Base-by-base conservation (phyloP, 192 early-diverging fungal species). In the Podila horticola region DNA sequence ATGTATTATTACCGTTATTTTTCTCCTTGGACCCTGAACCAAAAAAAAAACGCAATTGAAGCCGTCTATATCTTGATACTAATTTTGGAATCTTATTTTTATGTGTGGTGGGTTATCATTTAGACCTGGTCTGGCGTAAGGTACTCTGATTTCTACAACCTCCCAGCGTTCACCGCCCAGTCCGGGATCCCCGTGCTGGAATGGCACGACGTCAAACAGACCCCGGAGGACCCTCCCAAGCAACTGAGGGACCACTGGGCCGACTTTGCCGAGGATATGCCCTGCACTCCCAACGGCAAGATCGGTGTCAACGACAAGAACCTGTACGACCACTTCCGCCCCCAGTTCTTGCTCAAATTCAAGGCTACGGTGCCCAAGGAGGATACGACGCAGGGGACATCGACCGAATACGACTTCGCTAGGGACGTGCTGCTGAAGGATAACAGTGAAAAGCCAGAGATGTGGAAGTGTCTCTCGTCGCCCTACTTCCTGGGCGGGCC, bases 171-270 rank as follows among this genome's bases (percentile, higher is more conserved):
- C 20, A 69, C 77, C 0, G 62, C 61, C 7, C 12, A 51, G 19
- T 69, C 71, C 15, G 71, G 71, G 9, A 72, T 81, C 51, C 71
- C 70, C 0, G 52, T 81, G 48, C 55, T 73, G 19, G 77, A 81
- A 26, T 81, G 77, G 77, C 71, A 81, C 57, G 77, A 81, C 58
- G 58, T 81, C 67, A 81, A 81, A 17, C 77, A 81, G 31, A 81
- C 77, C 11, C 77, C 77, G 2, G 62, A 64, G 5, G 30, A 63
- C 3, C 77, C 77, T 7, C 57, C 70, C 17, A 36, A 2, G 0
- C 13, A 33, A 1, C 30, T 81, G 12, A 69, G 30, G 1, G 61
- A 60, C 48, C 60, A 73, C 34, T 81, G 77, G 77, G 9, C 11
- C 9, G 58, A 51, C 10, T 73, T 73, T 52, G 30, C 38, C 13